These are phyloP conservation scores for Neodidymelliopsis sp. DNA, from an alignment of 2,329 filamentous ascomycete species.

Conservation along the genomic window DNA sequence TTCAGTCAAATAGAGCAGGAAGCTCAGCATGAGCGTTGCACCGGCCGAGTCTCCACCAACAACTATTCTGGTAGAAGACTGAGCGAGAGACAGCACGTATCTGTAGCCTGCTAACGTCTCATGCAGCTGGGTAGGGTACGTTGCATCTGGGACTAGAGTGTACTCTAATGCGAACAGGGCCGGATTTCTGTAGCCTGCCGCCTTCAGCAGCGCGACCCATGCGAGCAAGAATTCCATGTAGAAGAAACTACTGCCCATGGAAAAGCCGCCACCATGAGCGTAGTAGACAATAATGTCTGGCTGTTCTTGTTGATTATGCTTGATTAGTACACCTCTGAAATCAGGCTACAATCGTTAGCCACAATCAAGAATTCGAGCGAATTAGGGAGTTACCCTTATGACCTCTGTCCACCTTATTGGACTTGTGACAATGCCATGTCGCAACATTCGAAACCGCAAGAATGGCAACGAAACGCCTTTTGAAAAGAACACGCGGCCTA, in stretches of 20 bases:
- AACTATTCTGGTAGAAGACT: slow-evolving; percentile 68
- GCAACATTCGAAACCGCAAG: slow-evolving; percentile 75
- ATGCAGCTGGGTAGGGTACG: slow-evolving; percentile 76
- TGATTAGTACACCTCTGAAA: slow-evolving; percentile 74
- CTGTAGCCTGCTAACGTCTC: slow-evolving; percentile 75
- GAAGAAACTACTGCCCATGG: slow-evolving; percentile 82
- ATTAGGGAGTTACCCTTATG: slow-evolving; percentile 53
- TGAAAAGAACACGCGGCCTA: slow-evolving; percentile 80
- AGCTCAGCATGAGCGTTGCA: slow-evolving; percentile 74
- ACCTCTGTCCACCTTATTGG: slow-evolving; percentile 72
- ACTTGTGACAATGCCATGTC: slow-evolving; percentile 70
- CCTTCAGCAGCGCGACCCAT: slow-evolving; percentile 71
- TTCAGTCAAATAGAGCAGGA: slow-evolving; percentile 72
- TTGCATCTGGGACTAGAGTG: slow-evolving; percentile 76
- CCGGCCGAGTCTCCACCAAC: slow-evolving; percentile 83
- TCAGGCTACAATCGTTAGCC: slow-evolving; percentile 44
- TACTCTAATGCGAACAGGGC: slow-evolving; percentile 83
- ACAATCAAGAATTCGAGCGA: not conserved
- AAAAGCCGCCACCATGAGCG: slow-evolving; percentile 82
- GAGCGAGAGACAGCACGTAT: slow-evolving; percentile 68
- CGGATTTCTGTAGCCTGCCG: slow-evolving; percentile 74
- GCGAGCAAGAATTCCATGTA: slow-evolving; percentile 81
- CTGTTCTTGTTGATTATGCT: slow-evolving; percentile 63
- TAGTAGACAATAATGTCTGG: slow-evolving; percentile 86
- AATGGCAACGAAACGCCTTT: slow-evolving; percentile 77